phyloP scores from a whole-genome alignment of 2,329 filamentous ascomycete genomes.

The Trichoderma gracile region DNA sequence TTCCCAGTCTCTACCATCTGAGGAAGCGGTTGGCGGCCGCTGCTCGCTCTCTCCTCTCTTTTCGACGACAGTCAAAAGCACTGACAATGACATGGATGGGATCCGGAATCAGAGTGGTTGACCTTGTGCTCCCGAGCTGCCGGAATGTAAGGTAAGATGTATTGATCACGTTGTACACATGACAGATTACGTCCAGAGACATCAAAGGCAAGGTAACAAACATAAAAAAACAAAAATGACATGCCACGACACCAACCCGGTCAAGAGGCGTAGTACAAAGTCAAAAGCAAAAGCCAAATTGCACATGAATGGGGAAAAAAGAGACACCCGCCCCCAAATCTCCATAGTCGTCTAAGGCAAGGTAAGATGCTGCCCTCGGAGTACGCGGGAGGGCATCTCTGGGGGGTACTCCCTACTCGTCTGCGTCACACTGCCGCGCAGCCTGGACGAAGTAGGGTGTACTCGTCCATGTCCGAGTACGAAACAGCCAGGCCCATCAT shows the following conservation, averaged over 20 bases:
- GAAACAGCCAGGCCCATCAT: background rate
- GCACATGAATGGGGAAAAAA: too few species aligned
- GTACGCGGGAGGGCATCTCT: conserved; percentile 8
- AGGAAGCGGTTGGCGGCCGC: conserved; percentile 7
- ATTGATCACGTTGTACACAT: background rate
- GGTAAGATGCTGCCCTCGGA: background rate
- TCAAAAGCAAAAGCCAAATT: too few species aligned
- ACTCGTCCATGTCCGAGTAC: conserved; percentile 1
- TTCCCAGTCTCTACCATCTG: background rate
- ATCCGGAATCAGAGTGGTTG: background rate
- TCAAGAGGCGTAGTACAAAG: too few species aligned
- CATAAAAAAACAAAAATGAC: too few species aligned
- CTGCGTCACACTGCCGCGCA: conserved; percentile 19
- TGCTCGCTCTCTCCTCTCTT: background rate
- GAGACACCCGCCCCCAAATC: too few species aligned
- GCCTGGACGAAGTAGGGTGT: conserved; percentile 19
- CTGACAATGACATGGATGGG: background rate
- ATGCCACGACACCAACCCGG: background rate
- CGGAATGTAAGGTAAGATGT: background rate
- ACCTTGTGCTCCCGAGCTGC: conserved; percentile 14
- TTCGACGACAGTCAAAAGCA: background rate
- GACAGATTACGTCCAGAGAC: background rate
- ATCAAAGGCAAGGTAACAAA: too few species aligned
- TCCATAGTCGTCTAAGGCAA: too few species aligned
- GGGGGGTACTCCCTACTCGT: conserved; percentile 18